These are phyloP conservation scores for Leucaena leucocephala DNA, from an alignment of 306 rosid genomes.

Conservation along the genomic window DNA sequence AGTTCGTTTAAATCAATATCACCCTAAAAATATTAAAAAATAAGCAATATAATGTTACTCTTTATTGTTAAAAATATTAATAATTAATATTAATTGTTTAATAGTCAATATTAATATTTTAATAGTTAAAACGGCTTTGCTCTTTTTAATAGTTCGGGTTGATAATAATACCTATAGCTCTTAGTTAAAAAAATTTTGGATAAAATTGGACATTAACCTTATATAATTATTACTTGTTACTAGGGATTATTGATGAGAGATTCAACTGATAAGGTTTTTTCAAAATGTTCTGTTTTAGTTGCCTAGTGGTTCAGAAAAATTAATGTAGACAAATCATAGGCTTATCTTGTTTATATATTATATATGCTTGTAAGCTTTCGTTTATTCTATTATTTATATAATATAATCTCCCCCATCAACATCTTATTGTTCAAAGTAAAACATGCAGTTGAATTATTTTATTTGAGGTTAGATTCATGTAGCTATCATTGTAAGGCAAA, in stretches of 20 bases:
- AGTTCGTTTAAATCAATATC: too few species aligned
- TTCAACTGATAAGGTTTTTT: constrained; percentile 12
- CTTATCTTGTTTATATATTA: not conserved
- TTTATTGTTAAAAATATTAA: too few species aligned
- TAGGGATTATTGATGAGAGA: constrained; percentile 7
- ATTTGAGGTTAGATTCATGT: constrained; percentile 28
- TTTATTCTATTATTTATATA: constrained; percentile 3
- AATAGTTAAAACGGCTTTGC: too few species aligned
- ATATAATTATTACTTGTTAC: not conserved
- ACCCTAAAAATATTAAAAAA: too few species aligned
- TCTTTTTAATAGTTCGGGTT: too few species aligned
- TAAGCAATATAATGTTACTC: too few species aligned
- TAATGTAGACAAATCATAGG: constrained; percentile 23
- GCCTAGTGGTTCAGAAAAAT: constrained; percentile 36
- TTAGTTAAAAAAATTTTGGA: too few species aligned
- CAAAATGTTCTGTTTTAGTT: constrained; percentile 14
- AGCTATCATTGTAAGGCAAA: constrained; percentile 22
- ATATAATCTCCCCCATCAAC: not conserved
- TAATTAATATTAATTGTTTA: too few species aligned
- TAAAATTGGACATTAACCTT: too few species aligned
- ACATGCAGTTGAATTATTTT: not conserved
- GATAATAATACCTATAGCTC: too few species aligned
- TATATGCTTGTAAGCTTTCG: not conserved
- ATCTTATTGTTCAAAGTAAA: constrained; percentile 3
- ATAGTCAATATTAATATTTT: too few species aligned